Conservation (phyloP, 1,284 basidiomycete genomes). For the Fomitopsis schrenkii region DNA sequence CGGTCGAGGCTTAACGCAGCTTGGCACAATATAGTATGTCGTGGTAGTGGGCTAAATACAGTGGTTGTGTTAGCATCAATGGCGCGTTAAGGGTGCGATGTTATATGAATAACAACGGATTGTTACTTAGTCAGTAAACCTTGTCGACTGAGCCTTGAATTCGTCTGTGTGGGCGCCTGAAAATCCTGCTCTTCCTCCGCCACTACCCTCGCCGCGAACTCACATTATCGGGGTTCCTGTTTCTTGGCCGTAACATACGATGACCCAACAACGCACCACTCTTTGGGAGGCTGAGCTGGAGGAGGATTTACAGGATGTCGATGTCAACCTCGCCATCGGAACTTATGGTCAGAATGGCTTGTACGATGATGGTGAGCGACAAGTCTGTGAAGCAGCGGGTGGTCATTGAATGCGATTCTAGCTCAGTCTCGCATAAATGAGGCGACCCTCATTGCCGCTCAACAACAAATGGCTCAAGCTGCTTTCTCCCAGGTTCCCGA, state of each 20-base stretch:
- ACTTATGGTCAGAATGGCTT: conserved; percentile 63
- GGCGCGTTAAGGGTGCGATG: too few species aligned
- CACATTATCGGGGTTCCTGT: background rate
- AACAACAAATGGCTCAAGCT: conserved; percentile 76
- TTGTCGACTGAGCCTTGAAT: too few species aligned
- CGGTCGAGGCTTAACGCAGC: background rate
- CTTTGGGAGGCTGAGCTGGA: conserved; percentile 71
- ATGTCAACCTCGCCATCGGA: conserved; percentile 66
- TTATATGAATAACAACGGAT: too few species aligned
- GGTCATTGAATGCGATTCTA: conserved; percentile 24
- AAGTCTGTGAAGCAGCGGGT: background rate
- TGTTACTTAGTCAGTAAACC: too few species aligned
- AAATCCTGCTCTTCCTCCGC: background rate
- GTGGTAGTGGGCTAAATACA: too few species aligned
- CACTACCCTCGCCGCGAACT: background rate
- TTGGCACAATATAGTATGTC: background rate
- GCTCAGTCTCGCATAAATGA: conserved; percentile 62
- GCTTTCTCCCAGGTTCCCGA: conserved; percentile 78
- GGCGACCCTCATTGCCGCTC: conserved; percentile 59
- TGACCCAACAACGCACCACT: conserved; percentile 61
- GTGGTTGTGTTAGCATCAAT: too few species aligned
- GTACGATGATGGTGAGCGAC: conserved; percentile 63
- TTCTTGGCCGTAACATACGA: conserved; percentile 14
- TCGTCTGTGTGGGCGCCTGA: background rate
- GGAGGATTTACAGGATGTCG: conserved; percentile 69